Evolutionary conservation across 164 flowering plant genomes (phyloP), one percentile per base, ranked within the genome.

Genomic region (Umbilicus rupestris): DNA sequence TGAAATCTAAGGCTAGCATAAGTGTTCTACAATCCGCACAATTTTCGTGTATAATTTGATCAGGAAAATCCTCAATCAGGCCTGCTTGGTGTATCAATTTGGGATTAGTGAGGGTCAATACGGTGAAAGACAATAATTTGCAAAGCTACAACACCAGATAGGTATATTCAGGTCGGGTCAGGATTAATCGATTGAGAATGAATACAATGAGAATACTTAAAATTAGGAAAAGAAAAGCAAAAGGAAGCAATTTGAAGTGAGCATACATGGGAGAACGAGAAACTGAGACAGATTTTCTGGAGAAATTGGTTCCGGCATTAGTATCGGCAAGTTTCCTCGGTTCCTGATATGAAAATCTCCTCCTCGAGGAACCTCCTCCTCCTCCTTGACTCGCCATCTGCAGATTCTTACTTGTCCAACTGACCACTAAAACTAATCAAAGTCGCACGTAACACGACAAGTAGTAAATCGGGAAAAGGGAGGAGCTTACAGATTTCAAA

Each of bases 201-300:
- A 30, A 11, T 9, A 26, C 16, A 14, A 3, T 1, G 30, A 16
- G 26, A 9, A 68, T 68, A 35, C 9, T 35, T 11, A 5, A 30
- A 45, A 20, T 22, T 17, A 44, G 17, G 26, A 15, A 5, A 9
- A 39, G n/a, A n/a, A n/a, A n/a, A n/a, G n/a, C n/a, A n/a, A n/a
- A 64, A 5, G 10, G 7, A 67, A 49, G 30, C 11, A 55, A 11
- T 55, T 29, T 31, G 64, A 60, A 49, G 7, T 5, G 20, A 70
- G 45, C 74, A n/a, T 78, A 88, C 90, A 77, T 70, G 39, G 92
- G 72, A 55, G 60, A 28, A 57, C 94, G 92, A 60, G 92, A 76
- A 41, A 87, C 62, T 3, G 83, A 24, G 20, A 78, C 39, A 0
- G 89, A 77, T 76, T 76, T 89, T 22, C 85, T 72, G 5, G 74